Conservation (phyloP, 257 asterid genomes). For the Perilla frutescens region DNA sequence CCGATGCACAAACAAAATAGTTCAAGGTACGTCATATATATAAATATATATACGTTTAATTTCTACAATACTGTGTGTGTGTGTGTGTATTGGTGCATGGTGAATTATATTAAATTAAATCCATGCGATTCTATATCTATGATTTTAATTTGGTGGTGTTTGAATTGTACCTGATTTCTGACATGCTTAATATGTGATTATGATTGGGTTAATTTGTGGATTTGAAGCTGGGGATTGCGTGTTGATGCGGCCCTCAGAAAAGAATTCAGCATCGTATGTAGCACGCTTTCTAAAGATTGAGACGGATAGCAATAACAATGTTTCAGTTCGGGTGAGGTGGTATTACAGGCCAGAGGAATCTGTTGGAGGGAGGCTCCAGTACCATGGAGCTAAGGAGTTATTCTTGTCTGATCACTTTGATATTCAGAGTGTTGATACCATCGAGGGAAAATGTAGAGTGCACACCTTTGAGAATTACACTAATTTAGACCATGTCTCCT, state of each 20-base stretch:
- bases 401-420: conserved; percentile 66
- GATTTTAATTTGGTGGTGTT: background rate
- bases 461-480: conserved; percentile 67
- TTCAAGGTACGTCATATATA: conserved; percentile 47
- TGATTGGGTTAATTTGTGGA: conserved; percentile 27
- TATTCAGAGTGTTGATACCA: conserved; percentile 63
- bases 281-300: conserved; percentile 64
- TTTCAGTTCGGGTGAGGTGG: conserved; percentile 63
- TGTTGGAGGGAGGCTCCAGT: conserved; percentile 61
- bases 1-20: conserved; percentile 61
- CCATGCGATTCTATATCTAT: background rate
- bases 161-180: no score
- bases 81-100: no score
- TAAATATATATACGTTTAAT: background rate
- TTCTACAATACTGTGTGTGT: background rate
- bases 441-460: conserved; percentile 68
- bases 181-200: background rate
- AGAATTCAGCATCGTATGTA: conserved; percentile 56
- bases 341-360: conserved; percentile 81
- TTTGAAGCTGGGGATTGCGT: conserved; percentile 71
- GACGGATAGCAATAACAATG: conserved; percentile 50
- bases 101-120: background rate
- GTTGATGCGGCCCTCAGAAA: conserved; percentile 57
- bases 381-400: conserved; percentile 72
- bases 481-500: conserved; percentile 51